Base-by-base conservation (phyloP, 495 filamentous ascomycete genomes). In the Cairneyella variabilis region DNA sequence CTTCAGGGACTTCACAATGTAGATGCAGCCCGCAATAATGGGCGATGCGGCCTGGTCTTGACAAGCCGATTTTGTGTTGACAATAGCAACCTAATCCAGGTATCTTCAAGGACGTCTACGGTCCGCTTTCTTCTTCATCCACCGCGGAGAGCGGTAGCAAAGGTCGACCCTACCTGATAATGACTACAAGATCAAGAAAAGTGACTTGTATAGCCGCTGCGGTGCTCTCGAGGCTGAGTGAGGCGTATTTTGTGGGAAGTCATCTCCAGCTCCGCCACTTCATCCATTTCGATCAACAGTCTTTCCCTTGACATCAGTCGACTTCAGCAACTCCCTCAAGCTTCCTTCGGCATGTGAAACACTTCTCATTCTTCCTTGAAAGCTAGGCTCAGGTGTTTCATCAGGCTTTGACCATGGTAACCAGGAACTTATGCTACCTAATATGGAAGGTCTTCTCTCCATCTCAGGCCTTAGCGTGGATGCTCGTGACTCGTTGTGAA, bases 311-410 rank as follows among this genome's bases (percentile, higher is more conserved):
- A 30, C 48, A 39, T 65, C 59, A 18, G 59, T 43, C 4, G 62
- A 48, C 23, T 58, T 62, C 40, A 65, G 38, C 10, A 65, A 27
- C 9, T 65, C 56, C 34, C 62, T 54, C 37, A 65, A 46, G 27
- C 59, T 65, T 9, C 59, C 62, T 54, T 65, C 59, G 8, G 62
- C 62, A 58, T 62, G 56, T n/a, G 62, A 65, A 22, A 32, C 27
- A 37, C 59, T 57, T 45, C 56, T 39, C 26, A 40, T 26, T 22
- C 56, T 56, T 21, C 57, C 57, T 23, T 54, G 43, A 28, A 37
- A 44, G 43, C 26, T 46, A 25, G 18, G 8, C 39, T 12, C 11
- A 20, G 10, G 22, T 43, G 32, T 12, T 16, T 22, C 28, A 18
- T 36, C 8, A 40, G 51, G 17, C 17, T 32, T 51, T 18, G 12